These are phyloP conservation scores for Gonapodya prolifera DNA, from an alignment of 192 early-diverging fungal species.

Conservation along the genomic window DNA sequence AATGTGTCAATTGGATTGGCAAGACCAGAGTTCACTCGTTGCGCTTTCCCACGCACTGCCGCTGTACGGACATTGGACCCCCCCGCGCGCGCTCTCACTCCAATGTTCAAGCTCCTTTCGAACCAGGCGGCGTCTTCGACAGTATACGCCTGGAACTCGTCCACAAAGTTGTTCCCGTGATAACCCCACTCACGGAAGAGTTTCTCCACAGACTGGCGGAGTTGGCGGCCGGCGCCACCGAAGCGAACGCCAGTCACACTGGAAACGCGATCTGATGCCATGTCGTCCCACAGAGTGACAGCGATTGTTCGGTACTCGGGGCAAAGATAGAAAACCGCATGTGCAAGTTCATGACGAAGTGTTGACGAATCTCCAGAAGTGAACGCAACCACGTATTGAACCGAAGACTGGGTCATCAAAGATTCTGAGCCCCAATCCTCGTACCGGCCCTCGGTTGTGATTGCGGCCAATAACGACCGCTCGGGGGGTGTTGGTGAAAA, in stretches of 20 bases:
- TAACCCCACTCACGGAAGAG: neutral
- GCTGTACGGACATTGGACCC: neutral
- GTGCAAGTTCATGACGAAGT: neutral
- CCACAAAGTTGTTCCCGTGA: neutral
- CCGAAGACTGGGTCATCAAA: neutral
- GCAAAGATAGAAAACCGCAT: neutral
- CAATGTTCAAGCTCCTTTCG: neutral
- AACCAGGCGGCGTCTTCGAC: neutral
- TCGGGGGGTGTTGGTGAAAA: neutral
- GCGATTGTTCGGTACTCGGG: neutral
- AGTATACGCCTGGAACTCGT: slow-evolving; percentile 8
- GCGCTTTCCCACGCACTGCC: too few species aligned
- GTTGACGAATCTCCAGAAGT: neutral
- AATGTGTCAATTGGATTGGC: neutral
- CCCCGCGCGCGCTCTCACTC: neutral
- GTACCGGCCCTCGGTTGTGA: neutral
- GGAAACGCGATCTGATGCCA: neutral
- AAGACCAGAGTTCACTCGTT: too few species aligned
- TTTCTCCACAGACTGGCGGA: neutral
- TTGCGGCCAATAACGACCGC: neutral
- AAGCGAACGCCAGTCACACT: neutral
- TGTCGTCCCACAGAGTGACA: neutral
- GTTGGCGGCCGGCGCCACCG: neutral
- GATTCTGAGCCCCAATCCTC: neutral
- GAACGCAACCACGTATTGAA: neutral